These are phyloP conservation scores for Emmonsiellopsis sp. DNA, from an alignment of 2,329 filamentous ascomycete genomes.

Conservation along the genomic window DNA sequence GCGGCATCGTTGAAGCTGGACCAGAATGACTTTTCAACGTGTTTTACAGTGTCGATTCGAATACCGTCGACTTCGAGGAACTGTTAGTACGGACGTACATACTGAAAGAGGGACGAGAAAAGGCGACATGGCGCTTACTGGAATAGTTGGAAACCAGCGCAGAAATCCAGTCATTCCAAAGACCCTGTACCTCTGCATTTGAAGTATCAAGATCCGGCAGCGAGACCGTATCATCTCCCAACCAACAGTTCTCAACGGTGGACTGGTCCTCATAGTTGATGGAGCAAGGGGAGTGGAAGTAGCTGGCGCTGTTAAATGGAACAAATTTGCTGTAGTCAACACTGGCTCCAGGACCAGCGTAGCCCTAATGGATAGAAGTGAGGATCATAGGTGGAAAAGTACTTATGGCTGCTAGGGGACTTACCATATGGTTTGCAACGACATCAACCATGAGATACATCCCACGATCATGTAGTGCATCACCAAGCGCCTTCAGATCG, in stretches of 20 bases:
- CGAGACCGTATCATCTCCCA: constrained; percentile 43
- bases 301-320: constrained; percentile 49
- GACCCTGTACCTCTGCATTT: constrained; percentile 37
- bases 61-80: constrained; percentile 32
- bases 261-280: constrained; percentile 47
- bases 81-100: not conserved
- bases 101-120: not conserved
- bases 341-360: constrained; percentile 37
- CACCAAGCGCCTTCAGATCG: constrained; percentile 39
- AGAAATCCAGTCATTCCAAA: constrained; percentile 52
- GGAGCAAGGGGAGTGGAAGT: constrained; percentile 53
- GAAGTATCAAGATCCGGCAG: constrained; percentile 57
- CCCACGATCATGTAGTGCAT: constrained; percentile 36
- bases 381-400: not conserved
- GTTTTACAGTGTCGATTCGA: constrained; percentile 41
- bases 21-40: constrained; percentile 38
- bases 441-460: constrained; percentile 48
- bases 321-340: constrained; percentile 47
- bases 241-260: constrained; percentile 42
- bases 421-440: constrained; percentile 39
- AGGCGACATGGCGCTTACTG: constrained; percentile 37
- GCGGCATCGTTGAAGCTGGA: constrained; percentile 27
- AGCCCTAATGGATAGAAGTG: constrained; percentile 7
- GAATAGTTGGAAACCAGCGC: constrained; percentile 51
- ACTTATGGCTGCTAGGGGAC: not conserved